Conservation (phyloP, 345 rosid genomes). For the Gossypium rotundifolium region DNA sequence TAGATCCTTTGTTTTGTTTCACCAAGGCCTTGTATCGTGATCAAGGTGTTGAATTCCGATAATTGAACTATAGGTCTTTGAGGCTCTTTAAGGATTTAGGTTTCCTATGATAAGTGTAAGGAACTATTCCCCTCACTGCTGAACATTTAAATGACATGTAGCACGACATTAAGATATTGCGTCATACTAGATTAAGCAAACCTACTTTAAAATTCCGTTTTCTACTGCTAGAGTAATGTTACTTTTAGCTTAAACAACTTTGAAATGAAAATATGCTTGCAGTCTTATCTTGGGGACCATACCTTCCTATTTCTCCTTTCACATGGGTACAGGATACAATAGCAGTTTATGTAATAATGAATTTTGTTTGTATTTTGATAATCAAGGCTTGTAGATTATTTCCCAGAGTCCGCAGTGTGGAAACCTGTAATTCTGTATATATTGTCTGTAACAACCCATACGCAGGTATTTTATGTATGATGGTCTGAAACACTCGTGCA, state of each 20-base stretch:
- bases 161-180: not conserved
- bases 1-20: not conserved
- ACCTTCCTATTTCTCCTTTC: not conserved
- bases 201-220: not conserved
- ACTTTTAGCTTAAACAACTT: not conserved
- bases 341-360: not conserved
- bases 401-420: too few relatives aligned
- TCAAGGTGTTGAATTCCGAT: not conserved
- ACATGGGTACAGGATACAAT: not conserved
- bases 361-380: not conserved
- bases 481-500: constrained; percentile 72
- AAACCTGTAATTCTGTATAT: constrained; percentile 5
- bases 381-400: not conserved
- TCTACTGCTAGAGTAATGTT: not conserved
- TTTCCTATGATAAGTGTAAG: too few relatives aligned
- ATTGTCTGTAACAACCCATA: not conserved
- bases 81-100: not conserved
- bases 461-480: constrained; percentile 96
- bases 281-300: not conserved
- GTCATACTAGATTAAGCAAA: not conserved
- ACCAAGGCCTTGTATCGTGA: not conserved
- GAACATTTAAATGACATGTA: not conserved
- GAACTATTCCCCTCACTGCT: not conserved
- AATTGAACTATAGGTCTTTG: not conserved
- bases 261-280: not conserved